These are phyloP conservation scores for Starmerella riodocensis DNA, from an alignment of 805 yeast species.

Conservation along the genomic window DNA sequence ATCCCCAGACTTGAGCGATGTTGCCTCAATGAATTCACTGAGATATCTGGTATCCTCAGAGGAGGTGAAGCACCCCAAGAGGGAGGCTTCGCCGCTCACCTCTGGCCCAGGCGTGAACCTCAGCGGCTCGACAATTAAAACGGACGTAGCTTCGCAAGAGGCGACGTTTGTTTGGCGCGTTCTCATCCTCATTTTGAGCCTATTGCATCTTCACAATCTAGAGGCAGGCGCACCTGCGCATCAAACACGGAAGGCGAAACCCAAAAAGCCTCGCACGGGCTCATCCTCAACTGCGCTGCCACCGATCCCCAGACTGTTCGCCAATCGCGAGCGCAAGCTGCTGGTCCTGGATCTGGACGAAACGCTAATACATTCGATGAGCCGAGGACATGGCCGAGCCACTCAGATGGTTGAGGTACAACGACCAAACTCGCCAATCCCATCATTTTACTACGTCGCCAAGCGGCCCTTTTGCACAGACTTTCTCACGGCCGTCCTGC, in stretches of 20 bases:
- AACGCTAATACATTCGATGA: conserved; percentile 81
- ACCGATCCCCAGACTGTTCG: conserved; percentile 12
- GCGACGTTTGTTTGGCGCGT: too few relatives aligned
- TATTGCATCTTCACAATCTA: too few relatives aligned
- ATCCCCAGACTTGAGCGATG: too few relatives aligned
- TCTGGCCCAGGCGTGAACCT: too few relatives aligned
- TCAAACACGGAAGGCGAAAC: too few relatives aligned
- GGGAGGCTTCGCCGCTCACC: too few relatives aligned
- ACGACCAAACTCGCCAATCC: conserved; percentile 25
- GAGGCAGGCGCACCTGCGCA: too few relatives aligned
- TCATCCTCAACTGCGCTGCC: conserved; percentile 6
- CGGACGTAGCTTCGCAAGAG: too few relatives aligned
- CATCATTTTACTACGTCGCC: conserved; percentile 69
- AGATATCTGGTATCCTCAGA: conserved; percentile 9
- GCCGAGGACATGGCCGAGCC: conserved; percentile 39
- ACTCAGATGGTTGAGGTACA: conserved; percentile 74
- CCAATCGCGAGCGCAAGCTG: conserved; percentile 35
- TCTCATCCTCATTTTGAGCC: too few relatives aligned
- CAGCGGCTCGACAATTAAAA: too few relatives aligned
- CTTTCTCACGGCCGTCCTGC: conserved; percentile 61
- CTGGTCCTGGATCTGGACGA: conserved; percentile 85
- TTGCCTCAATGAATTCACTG: conserved; percentile 13
- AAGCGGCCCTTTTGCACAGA: conserved; percentile 86
- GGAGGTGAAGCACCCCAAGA: too few relatives aligned
- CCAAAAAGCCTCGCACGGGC: background rate